Base-by-base conservation (phyloP, 495 filamentous ascomycete species). In the Melanomma pulvis-pyrius region DNA sequence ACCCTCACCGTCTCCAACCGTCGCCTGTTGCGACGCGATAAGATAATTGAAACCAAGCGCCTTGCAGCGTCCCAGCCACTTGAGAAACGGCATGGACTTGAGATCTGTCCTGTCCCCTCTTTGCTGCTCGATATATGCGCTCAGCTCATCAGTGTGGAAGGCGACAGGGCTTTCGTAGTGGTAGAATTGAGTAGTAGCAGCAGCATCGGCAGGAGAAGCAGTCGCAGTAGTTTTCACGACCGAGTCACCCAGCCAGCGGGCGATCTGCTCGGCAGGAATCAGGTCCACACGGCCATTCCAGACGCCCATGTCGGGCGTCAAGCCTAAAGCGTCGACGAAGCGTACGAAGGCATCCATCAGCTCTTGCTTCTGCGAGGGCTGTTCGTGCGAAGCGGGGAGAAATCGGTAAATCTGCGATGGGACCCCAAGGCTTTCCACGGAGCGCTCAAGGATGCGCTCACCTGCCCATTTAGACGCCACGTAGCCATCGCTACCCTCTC, bases 391-490 rank as follows among this genome's bases (percentile, higher is more conserved):
- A 25, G 48, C 26, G n/a, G 53, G 53, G 22, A 36, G 53, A 7
- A 41, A 25, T 9, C 56, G 56, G 41, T 59, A 47, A 1, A 59
- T 19, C 2, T 3, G 19, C 6, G 39, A 46, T 24, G 58, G 58
- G n/a, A 61, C 25, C 1, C 58, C 26, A 2, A 51, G 25, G 26
- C 26, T 36, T 19, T 34, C 26, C 8, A 12, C 2, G 1, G 61
- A 30, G 17, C 39, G 32, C 24, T 86, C 83, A 0, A 87, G 73
- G 25, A 77, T 69, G 7, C 54, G 59, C 71, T 88, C 85, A 58
- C 80, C 79, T 0, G 79, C 84, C 84, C 85, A 88, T 30, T 84
- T 84, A 2, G 75, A 71, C 0, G 82, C 76, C 0, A 69, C 68
- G 59, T 86, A 87, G 0, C 84, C 84, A 50, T 81, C 69, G 1